Conservation (phyloP, 2,329 filamentous ascomycete species). For the Onygenales sp. region DNA sequence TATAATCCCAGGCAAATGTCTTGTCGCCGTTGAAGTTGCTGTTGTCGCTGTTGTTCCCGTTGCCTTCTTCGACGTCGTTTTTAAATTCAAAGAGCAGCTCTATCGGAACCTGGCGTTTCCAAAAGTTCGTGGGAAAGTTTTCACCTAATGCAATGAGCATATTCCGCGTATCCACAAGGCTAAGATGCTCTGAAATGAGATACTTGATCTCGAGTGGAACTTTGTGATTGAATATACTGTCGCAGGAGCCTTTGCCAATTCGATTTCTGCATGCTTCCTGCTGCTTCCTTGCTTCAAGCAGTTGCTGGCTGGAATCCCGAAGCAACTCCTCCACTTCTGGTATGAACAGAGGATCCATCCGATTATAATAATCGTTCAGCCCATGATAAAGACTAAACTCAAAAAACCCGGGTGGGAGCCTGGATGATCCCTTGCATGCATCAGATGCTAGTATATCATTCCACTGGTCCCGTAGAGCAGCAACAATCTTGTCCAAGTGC, state of each 20-base stretch:
- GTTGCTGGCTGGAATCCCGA: background rate
- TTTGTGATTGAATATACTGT: background rate
- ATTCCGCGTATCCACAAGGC: background rate
- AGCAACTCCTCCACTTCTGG: background rate
- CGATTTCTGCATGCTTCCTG: background rate
- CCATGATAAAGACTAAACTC: background rate
- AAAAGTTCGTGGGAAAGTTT: background rate
- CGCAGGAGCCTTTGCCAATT: background rate
- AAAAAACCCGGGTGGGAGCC: background rate
- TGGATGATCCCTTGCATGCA: background rate
- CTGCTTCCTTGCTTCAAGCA: background rate
- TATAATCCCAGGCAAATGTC: background rate
- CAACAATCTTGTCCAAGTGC: background rate
- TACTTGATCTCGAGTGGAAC: background rate
- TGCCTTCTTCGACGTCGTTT: background rate
- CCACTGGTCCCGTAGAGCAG: background rate
- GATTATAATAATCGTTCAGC: background rate
- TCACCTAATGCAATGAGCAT: constrained; percentile 1
- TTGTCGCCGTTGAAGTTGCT: background rate
- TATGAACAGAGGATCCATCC: constrained; percentile 1
- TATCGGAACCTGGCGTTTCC: background rate
- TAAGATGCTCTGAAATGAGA: background rate
- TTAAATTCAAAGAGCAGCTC: background rate
- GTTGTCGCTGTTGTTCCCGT: background rate
- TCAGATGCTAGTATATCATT: background rate